Evolutionary conservation across 208 protist genomes (phyloP), one percentile per base, ranked within the genome.

Genomic region (Histomonas meleagridis): DNA sequence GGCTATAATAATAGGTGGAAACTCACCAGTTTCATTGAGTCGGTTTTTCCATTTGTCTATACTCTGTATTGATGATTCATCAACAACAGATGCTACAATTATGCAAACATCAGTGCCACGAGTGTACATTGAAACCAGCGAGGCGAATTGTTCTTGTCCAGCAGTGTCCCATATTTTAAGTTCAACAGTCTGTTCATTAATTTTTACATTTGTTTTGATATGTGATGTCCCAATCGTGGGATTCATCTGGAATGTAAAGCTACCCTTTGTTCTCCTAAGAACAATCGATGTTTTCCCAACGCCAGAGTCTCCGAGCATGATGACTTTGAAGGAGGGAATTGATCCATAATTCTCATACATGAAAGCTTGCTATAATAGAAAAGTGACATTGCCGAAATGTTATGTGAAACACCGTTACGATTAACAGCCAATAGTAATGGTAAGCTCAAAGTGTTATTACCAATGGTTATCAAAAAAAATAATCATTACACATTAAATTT

Each of bases 81-180:
- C 76, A 55, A 86, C 43, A 32, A 86, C n/a, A 38, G 76, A 86
- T 43, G 46, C 76, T 21, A 86, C 76, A 32, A 86, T 51, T 18
- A 86, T 86, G 32, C 76, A 86, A 55, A 40, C 76, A 21, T 86
- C 16, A 32, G 76, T 46, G 1, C 76, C 76, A 16, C 76, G 7
- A 35, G 76, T 46, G 26, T 86, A 86, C 76, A 86, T 86, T 0
- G 76, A 46, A 38, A 86, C 76, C 23, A 86, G 38, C 21, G 76
- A 43, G 4, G 76, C 76, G 16, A 86, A 86, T 86, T 86, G 76
- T 35, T 86, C 76, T 49, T 86, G 76, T 38, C 76, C 76, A 38
- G 76, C 76, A 16, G 76, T 86, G 38, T 86, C 76, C 76, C 76
- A 86, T 26, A 79, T 14, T 23, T 35, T 46, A 18, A 79, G 28